phyloP scores from a whole-genome alignment of 1,284 basidiomycete genomes.

The Malassezia restricta region DNA sequence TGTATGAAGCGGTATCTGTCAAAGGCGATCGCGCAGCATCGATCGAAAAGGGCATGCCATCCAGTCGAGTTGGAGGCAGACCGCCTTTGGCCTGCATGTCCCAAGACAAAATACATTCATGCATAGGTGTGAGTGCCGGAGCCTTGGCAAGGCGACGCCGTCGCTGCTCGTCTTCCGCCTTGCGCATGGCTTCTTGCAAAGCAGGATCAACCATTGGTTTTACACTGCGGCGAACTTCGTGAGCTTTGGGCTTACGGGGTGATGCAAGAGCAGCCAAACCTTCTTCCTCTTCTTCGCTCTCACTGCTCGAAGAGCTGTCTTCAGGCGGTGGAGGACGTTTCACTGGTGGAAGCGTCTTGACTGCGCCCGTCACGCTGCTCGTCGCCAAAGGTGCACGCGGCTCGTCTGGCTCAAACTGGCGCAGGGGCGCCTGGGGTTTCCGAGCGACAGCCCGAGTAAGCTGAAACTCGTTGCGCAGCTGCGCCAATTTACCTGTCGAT shows the following conservation, averaged over 20 bases:
- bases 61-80: conserved; percentile 45
- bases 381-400: conserved; percentile 28
- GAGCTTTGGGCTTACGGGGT: conserved; percentile 47
- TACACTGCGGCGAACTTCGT: conserved; percentile 54
- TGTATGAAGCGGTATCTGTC: conserved; percentile 56
- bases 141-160: conserved; percentile 59
- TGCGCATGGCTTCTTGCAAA: conserved; percentile 20
- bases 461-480: conserved; percentile 29
- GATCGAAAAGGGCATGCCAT: conserved; percentile 49
- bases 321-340: conserved; percentile 12
- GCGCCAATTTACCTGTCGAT: conserved; percentile 21
- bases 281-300: conserved; percentile 55
- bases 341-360: conserved; percentile 17
- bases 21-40: conserved; percentile 50
- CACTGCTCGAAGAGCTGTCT: conserved; percentile 13
- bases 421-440: conserved; percentile 23
- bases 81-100: conserved; percentile 59
- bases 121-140: conserved; percentile 69
- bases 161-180: conserved; percentile 26
- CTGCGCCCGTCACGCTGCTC: conserved; percentile 29
- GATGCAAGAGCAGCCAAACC: conserved; percentile 40
- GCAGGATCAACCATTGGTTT: conserved; percentile 55
- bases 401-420: conserved; percentile 19
- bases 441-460: conserved; percentile 17
- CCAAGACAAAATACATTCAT: conserved; percentile 75